Percentiles rank a stretch among this genome's conserved stretches.
Conservation (phyloP, 352 stramenopile genomes). For the Pythium oligandrum region DNA sequence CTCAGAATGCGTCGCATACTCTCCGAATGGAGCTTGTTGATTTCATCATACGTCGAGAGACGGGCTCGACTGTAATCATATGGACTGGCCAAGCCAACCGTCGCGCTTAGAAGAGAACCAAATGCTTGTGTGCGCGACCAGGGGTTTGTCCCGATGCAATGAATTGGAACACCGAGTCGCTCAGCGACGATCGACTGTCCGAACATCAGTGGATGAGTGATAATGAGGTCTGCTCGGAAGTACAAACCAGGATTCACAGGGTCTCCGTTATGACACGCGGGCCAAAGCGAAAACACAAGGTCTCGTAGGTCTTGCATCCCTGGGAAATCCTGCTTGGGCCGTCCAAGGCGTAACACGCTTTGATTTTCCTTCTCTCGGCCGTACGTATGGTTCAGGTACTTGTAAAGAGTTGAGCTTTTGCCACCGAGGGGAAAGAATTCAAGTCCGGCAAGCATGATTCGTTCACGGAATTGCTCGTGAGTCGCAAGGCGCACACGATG, state of each 20-base stretch:
- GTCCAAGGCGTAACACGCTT: conserved; percentile 24
- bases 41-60: conserved; percentile 43
- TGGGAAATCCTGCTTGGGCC: conserved; percentile 28
- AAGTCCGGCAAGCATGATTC: conserved; percentile 50
- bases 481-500: conserved; percentile 90
- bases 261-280: conserved; percentile 43
- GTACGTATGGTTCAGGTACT: conserved; percentile 42
- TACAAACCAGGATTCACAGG: conserved; percentile 28
- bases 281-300: conserved; percentile 57
- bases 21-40: conserved; percentile 47
- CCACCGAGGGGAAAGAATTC: conserved; percentile 73
- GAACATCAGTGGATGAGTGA: conserved; percentile 59
- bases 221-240: conserved; percentile 70
- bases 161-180: conserved; percentile 64
- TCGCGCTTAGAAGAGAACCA: conserved; percentile 37
- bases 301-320: conserved; percentile 42
- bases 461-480: conserved; percentile 65
- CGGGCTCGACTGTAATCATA: conserved; percentile 46
- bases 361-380: conserved; percentile 29
- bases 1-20: conserved; percentile 41
- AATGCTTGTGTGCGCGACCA: conserved; percentile 55
- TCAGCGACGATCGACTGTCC: conserved; percentile 60
- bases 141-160: conserved; percentile 55
- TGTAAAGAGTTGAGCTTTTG: conserved; percentile 32
- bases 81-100: conserved; percentile 25